Conservation (phyloP, 768 basidiomycete genomes). For the Auricularia sp. region DNA sequence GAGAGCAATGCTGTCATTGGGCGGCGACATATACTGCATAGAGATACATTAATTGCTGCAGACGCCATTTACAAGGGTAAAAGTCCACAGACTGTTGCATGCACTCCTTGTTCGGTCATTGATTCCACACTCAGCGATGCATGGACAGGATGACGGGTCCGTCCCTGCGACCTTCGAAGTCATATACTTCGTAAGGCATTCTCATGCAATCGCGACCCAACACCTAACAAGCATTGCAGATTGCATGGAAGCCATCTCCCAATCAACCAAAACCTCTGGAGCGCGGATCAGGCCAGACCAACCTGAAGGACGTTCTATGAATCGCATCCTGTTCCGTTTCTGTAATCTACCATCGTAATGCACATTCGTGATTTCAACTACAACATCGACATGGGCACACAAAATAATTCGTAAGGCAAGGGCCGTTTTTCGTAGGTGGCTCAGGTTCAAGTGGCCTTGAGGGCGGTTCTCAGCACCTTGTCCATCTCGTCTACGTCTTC, state of each 20-base stretch:
- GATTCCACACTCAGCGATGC: constrained; percentile 46
- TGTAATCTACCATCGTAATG: background rate
- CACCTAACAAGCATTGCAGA: constrained; percentile 31
- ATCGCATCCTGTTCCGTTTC: background rate
- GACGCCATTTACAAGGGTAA: constrained; percentile 88
- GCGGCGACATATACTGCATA: constrained; percentile 56
- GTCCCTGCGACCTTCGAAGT: constrained; percentile 95
- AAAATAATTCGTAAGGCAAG: background rate
- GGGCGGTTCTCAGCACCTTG: constrained; percentile 24
- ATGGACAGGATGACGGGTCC: constrained; percentile 73
- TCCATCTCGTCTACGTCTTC: constrained; percentile 91
- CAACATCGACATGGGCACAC: background rate
- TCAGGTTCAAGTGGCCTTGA: background rate
- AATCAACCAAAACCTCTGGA: constrained; percentile 57
- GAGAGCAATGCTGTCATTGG: constrained; percentile 88
- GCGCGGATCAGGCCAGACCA: constrained; percentile 51
- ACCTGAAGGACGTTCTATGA: constrained; percentile 51
- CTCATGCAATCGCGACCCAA: background rate
- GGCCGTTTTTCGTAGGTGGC: background rate
- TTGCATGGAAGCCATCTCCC: constrained; percentile 73
- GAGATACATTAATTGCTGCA: constrained; percentile 85
- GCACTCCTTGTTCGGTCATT: too few relatives aligned
- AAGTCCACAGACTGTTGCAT: constrained; percentile 5
- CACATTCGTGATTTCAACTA: background rate
- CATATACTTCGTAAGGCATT: constrained; percentile 69